Evolutionary conservation across 257 asterid genomes (phyloP), one percentile per base, ranked within the genome.

Genomic region (Jacaranda copaia): DNA sequence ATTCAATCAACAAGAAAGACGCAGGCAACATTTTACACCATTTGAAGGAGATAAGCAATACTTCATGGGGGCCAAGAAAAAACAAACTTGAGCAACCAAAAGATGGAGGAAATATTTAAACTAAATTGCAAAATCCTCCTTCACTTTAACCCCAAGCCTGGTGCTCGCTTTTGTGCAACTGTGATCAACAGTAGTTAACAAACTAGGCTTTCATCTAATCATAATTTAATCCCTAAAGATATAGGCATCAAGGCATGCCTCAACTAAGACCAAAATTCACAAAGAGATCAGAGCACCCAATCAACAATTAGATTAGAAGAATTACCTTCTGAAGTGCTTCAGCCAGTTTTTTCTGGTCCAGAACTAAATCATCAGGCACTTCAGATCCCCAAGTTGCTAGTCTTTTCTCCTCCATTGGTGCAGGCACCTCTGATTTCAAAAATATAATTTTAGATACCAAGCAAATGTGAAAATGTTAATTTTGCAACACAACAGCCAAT

Each of bases 341-440:
- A 9, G 87, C 83, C 58, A 93, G 81, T 77, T 81, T 91, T 72
- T 80, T 84, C 85, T 91, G 79, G 74, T 93, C 99, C 73, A 95
- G 56, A 78, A 88, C 88, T 81, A 93, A 70, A 88, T 91, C 98
- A n/a, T 88, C 97, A 18, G 99, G 97, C 57, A 87, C 88, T 73
- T 95, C 98, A 43, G 94, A 78, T 70, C 99, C 99, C 99, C 99
- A 93, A 0, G 94, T 88, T 10, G 97, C 96, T 18, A 84, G 83
- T 70, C 79, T 87, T 89, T 83, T 91, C 81, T 87, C 94, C 84
- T 91, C 98, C 35, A 70, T 43, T 68, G 85, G 88, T 12, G 82
- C 83, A 56, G 86, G 83, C 68, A 81, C 66, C 38, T 87, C 98
- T 92, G 88, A 59, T 78, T 61, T 51, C 48, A 15, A 56, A 73